These are phyloP conservation scores for Mycena filopes DNA, from an alignment of 768 basidiomycete genomes.

Conservation along the genomic window DNA sequence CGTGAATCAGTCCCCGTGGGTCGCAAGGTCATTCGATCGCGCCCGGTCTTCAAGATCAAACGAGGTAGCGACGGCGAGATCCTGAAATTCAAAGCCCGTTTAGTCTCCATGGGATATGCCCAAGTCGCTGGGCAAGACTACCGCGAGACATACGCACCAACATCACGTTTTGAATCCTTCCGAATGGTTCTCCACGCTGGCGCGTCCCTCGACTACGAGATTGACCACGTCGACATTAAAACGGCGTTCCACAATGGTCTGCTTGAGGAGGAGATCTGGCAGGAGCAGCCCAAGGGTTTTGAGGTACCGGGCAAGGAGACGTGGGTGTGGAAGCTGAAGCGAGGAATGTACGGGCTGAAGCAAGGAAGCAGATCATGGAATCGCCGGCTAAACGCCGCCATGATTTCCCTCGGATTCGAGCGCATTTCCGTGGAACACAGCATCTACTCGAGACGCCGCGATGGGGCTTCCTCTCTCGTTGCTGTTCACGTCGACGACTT, in stretches of 20 bases:
- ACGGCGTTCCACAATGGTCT: slow-evolving; percentile 11
- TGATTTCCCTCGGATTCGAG: slow-evolving; percentile 29
- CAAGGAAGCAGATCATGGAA: slow-evolving; percentile 35
- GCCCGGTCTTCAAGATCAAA: slow-evolving; percentile 15
- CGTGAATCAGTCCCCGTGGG: neutral
- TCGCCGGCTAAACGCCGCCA: slow-evolving; percentile 5
- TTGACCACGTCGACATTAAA: slow-evolving; percentile 8
- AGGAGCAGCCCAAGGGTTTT: slow-evolving; percentile 12
- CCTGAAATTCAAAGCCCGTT: slow-evolving; percentile 10
- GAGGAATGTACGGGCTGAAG: slow-evolving; percentile 15
- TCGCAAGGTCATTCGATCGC: neutral
- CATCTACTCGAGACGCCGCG: slow-evolving; percentile 23
- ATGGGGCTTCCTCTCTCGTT: neutral
- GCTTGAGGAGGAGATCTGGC: slow-evolving; percentile 11
- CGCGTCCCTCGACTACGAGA: slow-evolving; percentile 4
- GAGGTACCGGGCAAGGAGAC: slow-evolving; percentile 12
- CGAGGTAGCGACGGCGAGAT: slow-evolving; percentile 10
- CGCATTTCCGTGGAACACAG: slow-evolving; percentile 32
- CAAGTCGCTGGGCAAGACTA: slow-evolving; percentile 11
- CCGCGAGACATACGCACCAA: slow-evolving; percentile 9
- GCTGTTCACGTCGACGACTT: slow-evolving; percentile 43
- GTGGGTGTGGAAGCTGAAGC: slow-evolving; percentile 17
- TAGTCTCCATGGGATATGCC: slow-evolving; percentile 11
- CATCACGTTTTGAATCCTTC: slow-evolving; percentile 5
- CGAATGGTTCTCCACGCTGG: slow-evolving; percentile 24